Conservation (phyloP, 1,284 basidiomycete genomes). For the Coriolopsis trogii region DNA sequence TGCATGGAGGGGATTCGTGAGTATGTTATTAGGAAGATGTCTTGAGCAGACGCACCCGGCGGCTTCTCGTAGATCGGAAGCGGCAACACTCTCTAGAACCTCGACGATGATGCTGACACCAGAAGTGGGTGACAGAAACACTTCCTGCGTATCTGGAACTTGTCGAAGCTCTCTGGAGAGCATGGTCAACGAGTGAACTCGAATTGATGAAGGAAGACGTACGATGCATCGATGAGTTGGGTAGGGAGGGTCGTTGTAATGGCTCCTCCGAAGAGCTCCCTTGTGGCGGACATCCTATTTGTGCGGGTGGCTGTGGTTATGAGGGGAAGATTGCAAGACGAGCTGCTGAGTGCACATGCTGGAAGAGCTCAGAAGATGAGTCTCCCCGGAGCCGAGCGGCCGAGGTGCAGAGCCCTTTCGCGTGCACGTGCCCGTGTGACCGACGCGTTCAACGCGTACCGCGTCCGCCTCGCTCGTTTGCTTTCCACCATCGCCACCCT, state of each 20-base stretch:
- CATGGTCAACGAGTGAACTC: not conserved
- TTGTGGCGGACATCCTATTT: slow-evolving; percentile 25
- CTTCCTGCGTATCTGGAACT: slow-evolving; percentile 97
- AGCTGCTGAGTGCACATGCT: not conserved
- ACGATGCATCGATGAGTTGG: slow-evolving; percentile 86
- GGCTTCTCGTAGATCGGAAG: slow-evolving; percentile 60
- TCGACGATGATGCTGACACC: slow-evolving; percentile 86
- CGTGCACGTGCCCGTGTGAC: slow-evolving; percentile 29
- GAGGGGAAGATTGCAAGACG: not conserved
- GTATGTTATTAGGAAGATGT: not conserved
- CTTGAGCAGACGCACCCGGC: slow-evolving; percentile 55
- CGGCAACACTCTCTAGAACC: slow-evolving; percentile 76
- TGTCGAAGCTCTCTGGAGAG: slow-evolving; percentile 79
- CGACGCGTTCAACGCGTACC: slow-evolving; percentile 24
- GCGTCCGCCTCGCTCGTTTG: slow-evolving; percentile 22
- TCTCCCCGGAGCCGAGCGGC: not conserved
- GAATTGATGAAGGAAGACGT: slow-evolving; percentile 36
- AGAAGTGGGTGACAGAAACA: slow-evolving; percentile 77
- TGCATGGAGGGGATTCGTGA: not conserved
- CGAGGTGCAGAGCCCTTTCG: slow-evolving; percentile 1
- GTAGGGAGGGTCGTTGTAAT: slow-evolving; percentile 67
- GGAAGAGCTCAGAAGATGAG: not conserved
- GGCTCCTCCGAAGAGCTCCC: slow-evolving; percentile 78
- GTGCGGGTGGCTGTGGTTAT: not conserved
- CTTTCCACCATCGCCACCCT: slow-evolving; percentile 14